Evolutionary conservation across 192 early-diverging fungal species (phyloP).

Genomic region (Backusella morwellensis): DNA sequence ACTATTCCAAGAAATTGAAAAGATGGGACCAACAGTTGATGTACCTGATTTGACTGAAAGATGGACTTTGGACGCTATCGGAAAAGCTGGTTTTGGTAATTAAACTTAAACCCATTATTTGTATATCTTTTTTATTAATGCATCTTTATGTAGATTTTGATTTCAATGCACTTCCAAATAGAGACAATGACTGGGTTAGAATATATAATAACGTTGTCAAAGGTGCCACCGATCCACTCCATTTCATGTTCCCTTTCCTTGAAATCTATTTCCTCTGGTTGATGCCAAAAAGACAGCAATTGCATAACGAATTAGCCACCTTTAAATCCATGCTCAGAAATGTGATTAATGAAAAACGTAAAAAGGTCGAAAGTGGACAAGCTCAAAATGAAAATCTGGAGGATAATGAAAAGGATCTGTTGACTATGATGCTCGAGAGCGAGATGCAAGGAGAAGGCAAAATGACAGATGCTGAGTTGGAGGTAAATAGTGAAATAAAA

Average conservation of each 20-base stretch:
- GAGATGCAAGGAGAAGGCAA: background rate
- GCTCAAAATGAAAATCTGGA: conserved; percentile 27
- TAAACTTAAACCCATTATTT: background rate
- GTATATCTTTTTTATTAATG: background rate
- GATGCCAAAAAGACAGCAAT: conserved; percentile 10
- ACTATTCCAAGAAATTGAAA: background rate
- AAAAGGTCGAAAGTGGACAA: conserved; percentile 1
- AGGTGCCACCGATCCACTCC: background rate
- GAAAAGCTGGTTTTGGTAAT: conserved; percentile 26
- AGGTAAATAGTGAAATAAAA: background rate
- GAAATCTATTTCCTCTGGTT: background rate
- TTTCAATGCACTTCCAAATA: conserved; percentile 13
- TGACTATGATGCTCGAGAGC: conserved; percentile 31
- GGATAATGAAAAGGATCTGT: conserved; percentile 24
- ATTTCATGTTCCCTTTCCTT: conserved; percentile 15
- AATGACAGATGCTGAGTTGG: conserved; percentile 20
- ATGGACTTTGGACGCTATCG: conserved; percentile 27
- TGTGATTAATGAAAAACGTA: background rate
- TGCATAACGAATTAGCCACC: conserved; percentile 5
- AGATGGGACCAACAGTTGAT: background rate
- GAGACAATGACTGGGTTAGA: conserved; percentile 9
- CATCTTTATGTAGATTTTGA: background rate
- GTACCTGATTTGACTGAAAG: conserved; percentile 17
- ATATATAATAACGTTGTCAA: conserved; percentile 8
- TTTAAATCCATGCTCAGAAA: conserved; percentile 15